Percentiles rank a stretch among this genome's conserved stretches.
phyloP scores from a whole-genome alignment of 1,284 basidiomycete genomes.

The Ustilago loliicola region DNA sequence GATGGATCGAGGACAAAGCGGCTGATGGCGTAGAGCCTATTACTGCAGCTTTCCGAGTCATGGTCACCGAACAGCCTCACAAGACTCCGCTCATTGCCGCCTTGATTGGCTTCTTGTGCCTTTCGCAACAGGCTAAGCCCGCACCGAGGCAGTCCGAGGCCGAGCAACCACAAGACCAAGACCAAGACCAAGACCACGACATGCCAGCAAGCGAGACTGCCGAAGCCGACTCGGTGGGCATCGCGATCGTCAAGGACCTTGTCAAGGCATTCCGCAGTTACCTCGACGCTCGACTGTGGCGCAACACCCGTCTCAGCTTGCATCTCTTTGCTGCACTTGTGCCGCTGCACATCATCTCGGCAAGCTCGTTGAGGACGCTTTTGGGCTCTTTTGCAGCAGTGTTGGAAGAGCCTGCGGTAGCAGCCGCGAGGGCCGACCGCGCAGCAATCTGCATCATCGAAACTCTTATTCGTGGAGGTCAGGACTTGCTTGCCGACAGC shows the following conservation, averaged over 20 bases:
- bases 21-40: slow-evolving; percentile 49
- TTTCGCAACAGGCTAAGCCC: slow-evolving; percentile 41
- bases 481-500: slow-evolving; percentile 51
- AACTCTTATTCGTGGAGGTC: slow-evolving; percentile 74
- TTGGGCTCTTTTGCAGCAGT: slow-evolving; percentile 85
- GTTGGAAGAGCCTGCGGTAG: slow-evolving; percentile 89
- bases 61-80: slow-evolving; percentile 64
- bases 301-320: slow-evolving; percentile 64
- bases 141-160: slow-evolving; percentile 1
- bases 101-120: slow-evolving; percentile 62
- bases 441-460: slow-evolving; percentile 89
- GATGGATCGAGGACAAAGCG: slow-evolving; percentile 61
- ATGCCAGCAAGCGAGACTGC: neutral
- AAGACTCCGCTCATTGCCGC: slow-evolving; percentile 63
- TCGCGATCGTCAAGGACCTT: slow-evolving; percentile 61
- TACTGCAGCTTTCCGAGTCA: slow-evolving; percentile 57
- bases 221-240: slow-evolving; percentile 52
- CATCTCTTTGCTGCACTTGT: slow-evolving; percentile 69
- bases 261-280: slow-evolving; percentile 63
- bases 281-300: slow-evolving; percentile 66
- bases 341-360: slow-evolving; percentile 78
- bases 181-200: slow-evolving; percentile 10
- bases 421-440: slow-evolving; percentile 84
- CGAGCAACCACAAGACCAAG: neutral
- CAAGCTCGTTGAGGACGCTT: slow-evolving; percentile 81